Conservation (phyloP, 2,329 filamentous ascomycete genomes). For the Aspergillus sp. region DNA sequence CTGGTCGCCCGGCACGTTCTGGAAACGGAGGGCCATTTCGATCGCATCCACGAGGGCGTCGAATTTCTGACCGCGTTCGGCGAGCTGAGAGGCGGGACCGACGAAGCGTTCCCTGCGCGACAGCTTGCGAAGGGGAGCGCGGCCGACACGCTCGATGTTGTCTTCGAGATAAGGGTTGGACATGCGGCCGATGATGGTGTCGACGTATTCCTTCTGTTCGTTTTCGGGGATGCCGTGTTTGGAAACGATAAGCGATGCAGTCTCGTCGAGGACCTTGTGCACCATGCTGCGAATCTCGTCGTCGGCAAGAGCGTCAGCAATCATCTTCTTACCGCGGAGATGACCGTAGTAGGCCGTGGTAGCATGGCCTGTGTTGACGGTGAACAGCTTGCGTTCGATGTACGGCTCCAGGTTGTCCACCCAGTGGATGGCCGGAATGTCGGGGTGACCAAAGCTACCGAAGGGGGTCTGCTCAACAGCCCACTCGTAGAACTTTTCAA, state of each 20-base stretch:
- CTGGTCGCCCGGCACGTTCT: slow-evolving; percentile 87
- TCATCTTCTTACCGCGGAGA: slow-evolving; percentile 77
- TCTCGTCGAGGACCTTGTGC: slow-evolving; percentile 76
- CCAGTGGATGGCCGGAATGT: slow-evolving; percentile 87
- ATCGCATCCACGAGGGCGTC: slow-evolving; percentile 74
- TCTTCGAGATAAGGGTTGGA: slow-evolving; percentile 92
- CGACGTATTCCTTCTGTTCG: slow-evolving; percentile 81
- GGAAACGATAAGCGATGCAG: slow-evolving; percentile 75
- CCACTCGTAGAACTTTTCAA: slow-evolving; percentile 99
- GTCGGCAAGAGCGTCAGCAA: slow-evolving; percentile 85
- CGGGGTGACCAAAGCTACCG: slow-evolving; percentile 64
- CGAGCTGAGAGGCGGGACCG: slow-evolving; percentile 83
- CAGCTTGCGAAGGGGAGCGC: slow-evolving; percentile 90
- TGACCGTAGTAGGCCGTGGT: slow-evolving; percentile 95
- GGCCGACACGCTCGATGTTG: slow-evolving; percentile 89
- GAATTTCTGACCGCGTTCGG: slow-evolving; percentile 72
- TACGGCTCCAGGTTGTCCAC: slow-evolving; percentile 88
- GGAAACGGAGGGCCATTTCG: slow-evolving; percentile 93
- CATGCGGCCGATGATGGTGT: slow-evolving; percentile 89
- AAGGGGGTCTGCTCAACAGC: slow-evolving; percentile 89
- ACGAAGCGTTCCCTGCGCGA: slow-evolving; percentile 95
- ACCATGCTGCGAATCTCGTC: slow-evolving; percentile 76
- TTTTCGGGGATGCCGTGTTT: slow-evolving; percentile 77
- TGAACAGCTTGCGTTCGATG: slow-evolving; percentile 99
- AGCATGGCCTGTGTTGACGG: slow-evolving; percentile 96